Conservation (phyloP, 768 basidiomycete species). For the Trametes cinnabarina region DNA sequence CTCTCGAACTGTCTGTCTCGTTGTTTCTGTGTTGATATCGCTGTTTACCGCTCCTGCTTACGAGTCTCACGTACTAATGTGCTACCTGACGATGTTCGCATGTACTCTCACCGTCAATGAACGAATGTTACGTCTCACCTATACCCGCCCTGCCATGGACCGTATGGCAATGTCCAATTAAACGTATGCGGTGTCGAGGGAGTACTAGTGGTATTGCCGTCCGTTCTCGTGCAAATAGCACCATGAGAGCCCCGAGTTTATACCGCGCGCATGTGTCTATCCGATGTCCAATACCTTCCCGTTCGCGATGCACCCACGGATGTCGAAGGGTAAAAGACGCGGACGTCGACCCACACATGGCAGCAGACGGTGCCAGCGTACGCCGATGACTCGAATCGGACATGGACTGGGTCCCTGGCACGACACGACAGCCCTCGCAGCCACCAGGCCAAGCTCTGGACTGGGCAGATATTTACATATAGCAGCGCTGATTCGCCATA, state of each 20-base stretch:
- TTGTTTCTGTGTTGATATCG: slow-evolving; percentile 9
- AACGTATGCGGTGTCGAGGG: no score
- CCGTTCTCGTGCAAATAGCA: not conserved
- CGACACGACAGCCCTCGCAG: not conserved
- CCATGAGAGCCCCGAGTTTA: not conserved
- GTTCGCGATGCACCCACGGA: not conserved
- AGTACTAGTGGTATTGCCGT: not conserved
- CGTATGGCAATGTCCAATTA: no score
- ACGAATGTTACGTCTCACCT: not conserved
- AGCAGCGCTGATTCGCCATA: slow-evolving; percentile 1
- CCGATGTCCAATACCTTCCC: not conserved
- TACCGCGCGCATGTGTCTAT: not conserved
- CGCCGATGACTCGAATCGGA: not conserved
- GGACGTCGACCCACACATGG: not conserved
- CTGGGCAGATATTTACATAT: not conserved
- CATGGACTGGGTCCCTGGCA: not conserved
- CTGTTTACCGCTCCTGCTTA: slow-evolving; percentile 15
- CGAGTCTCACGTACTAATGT: slow-evolving; percentile 15
- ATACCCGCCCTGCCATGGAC: not conserved
- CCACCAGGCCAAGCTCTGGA: not conserved
- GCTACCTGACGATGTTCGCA: slow-evolving; percentile 13
- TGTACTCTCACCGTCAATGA: slow-evolving; percentile 11
- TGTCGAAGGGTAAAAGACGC: not conserved
- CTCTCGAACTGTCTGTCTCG: slow-evolving; percentile 13
- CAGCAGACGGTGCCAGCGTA: not conserved